Base-by-base conservation (phyloP, 805 yeast species). In the Brettanomyces bruxellensis region DNA sequence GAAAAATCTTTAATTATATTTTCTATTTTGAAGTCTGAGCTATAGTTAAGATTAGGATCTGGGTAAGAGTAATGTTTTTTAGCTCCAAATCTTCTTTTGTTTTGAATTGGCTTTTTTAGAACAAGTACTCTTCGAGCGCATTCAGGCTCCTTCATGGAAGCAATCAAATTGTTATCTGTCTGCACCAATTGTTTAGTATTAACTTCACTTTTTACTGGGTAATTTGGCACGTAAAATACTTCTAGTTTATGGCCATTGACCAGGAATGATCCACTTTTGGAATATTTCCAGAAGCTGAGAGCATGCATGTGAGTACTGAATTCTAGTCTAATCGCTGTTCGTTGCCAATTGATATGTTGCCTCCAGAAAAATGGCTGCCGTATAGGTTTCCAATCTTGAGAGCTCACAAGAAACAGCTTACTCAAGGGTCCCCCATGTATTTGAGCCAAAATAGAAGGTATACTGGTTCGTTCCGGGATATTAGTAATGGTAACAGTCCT, bases 391-490 rank as follows among this genome's bases (percentile, higher is more conserved):
- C 49, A 18, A 22, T 49, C 46, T 44, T 47, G 38, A 30, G 47
- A 24, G 4, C 23, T 34, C 12, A 43, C 18, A 9, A 43, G 14
- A n/a, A 40, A 44, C 8, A 44, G 32, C 25, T 45, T 50, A 22
- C 40, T 50, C 42, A 49, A 41, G 0, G 87, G 85, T 0, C 95
- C 95, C 2, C 93, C 90, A 52, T 71, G 67, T 0, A 83, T 65
- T 45, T 78, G 83, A 1, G 77, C 57, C 18, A 85, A 52, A 8
- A 83, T 62, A 36, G 77, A 67, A 23, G 67, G 67, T 7, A 79
- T 51, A 7, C 83, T 79, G 7, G 76, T 69, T 28, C 59, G 55
- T 0, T 55, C 48, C 7, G 55, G 58, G 9, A 63, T 55, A 40
- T 51, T 51, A 5, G 59, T 49, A 8, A 60, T 47, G 22, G 51